These are phyloP conservation scores for Cutaneotrichosporon cyanovorans DNA, from an alignment of 1,284 basidiomycete genomes.

Conservation along the genomic window DNA sequence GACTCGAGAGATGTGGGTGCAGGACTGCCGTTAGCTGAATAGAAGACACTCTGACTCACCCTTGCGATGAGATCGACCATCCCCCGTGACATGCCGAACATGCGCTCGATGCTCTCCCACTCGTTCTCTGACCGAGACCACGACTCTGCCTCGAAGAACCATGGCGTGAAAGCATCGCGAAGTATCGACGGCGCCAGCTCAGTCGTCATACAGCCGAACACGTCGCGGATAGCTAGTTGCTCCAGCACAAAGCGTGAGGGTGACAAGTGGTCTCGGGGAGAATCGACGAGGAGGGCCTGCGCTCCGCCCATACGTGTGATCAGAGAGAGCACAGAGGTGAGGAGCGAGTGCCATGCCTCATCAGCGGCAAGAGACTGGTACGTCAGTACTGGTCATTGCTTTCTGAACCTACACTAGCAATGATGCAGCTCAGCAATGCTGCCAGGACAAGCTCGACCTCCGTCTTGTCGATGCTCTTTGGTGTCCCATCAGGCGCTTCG, in stretches of 20 bases:
- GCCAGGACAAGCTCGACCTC: slow-evolving; percentile 38
- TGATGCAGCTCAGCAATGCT: slow-evolving; percentile 37
- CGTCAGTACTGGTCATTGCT: slow-evolving; percentile 1
- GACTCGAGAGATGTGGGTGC: slow-evolving; percentile 26
- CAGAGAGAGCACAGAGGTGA: slow-evolving; percentile 32
- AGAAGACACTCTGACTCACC: slow-evolving; percentile 16
- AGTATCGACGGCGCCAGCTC: slow-evolving; percentile 36
- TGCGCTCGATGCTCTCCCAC: slow-evolving; percentile 40
- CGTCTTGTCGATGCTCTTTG: slow-evolving; percentile 23
- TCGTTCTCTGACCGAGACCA: slow-evolving; percentile 34
- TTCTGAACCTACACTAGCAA: slow-evolving; percentile 34
- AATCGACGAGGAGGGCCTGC: slow-evolving; percentile 30
- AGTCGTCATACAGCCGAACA: slow-evolving; percentile 44
- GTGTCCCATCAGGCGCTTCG: slow-evolving; percentile 23
- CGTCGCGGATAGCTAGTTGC: slow-evolving; percentile 41
- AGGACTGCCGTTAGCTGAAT: slow-evolving; percentile 18
- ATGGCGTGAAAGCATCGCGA: slow-evolving; percentile 36
- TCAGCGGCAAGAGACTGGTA: slow-evolving; percentile 35
- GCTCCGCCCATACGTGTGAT: slow-evolving; percentile 40
- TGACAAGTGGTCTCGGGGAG: slow-evolving; percentile 29
- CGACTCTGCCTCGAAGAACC: slow-evolving; percentile 40
- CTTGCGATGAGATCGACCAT: slow-evolving; percentile 41
- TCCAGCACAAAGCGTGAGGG: slow-evolving; percentile 39
- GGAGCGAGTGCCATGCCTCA: slow-evolving; percentile 40
- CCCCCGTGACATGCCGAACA: slow-evolving; percentile 40